Evolutionary conservation across 2,329 filamentous ascomycete genomes (phyloP), one percentile per base, ranked within the genome.

Genomic region (Escovopsis weberi): DNA sequence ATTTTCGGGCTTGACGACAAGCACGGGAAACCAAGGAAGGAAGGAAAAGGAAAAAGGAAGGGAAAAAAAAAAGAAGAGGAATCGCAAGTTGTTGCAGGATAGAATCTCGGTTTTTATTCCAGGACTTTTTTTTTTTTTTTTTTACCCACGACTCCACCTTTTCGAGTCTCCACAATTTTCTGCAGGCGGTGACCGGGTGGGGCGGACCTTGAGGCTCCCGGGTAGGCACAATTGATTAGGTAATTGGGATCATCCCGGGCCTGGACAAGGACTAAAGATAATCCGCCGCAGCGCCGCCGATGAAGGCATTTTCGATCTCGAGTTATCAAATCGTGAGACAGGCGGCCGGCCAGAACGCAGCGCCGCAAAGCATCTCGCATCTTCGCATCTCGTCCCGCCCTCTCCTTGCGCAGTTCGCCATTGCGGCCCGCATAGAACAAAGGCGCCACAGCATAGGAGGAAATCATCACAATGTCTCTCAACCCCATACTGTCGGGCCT

Each of bases 41-140:
- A 15, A 37, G 18, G 12, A 41, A 28, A 36, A 38, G 3, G 19
- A 33, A 43, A 39, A 37, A 39, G 33, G 39, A 42, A 40, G 37
- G 45, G 44, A 51, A 43, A 33, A 40, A 44, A 41, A 42, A 47
- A 41, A 42, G 47, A 47, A 48, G 28, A 45, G 49, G 45, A 47
- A 43, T 47, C 47, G 42, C 39, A 36, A 48, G 39, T 44, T 47
- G 45, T 49, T 47, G 49, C 54, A 55, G 52, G 55, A 54, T 26
- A 41, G 38, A 30, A 23, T 28, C 40, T 42, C 39, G 34, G 41
- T 38, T 37, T 40, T 46, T 46, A 46, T 46, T 42, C 23, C 41
- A 38, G 18, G 33, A 46, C 33, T 40, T 47, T 47, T 47, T 45
- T 47, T 47, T 44, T 44, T 9, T 18, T 23, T 23, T 23, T 23